phyloP scores from a whole-genome alignment of 148 eudicot species.

The Diospyros kaki region DNA sequence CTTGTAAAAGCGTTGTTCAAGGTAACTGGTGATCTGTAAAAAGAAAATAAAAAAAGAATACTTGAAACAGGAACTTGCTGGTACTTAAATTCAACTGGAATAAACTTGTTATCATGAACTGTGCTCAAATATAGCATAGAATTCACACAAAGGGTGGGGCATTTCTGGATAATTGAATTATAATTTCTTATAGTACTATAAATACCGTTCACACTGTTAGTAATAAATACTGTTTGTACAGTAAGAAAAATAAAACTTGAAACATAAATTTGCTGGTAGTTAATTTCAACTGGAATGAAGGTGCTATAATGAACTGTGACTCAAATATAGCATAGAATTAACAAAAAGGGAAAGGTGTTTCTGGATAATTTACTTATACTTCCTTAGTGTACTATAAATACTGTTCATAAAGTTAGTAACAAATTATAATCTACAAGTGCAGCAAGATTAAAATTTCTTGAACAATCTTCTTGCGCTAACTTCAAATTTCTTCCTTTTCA shows the following conservation, averaged over 20 bases:
- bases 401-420: not conserved
- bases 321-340: not conserved
- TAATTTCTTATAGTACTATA: too few species aligned
- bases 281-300: not conserved
- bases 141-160: too few species aligned
- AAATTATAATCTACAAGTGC: not conserved
- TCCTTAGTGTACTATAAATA: not conserved
- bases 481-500: not conserved
- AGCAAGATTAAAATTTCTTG: not conserved
- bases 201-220: too few species aligned
- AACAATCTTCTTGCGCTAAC: conserved; percentile 3
- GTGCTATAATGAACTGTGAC: not conserved
- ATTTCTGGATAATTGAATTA: too few species aligned
- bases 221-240: too few species aligned
- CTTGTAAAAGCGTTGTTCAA: conserved; percentile 84
- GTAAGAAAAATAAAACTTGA: not conserved
- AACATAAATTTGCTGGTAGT: not conserved
- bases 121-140: too few species aligned
- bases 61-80: conserved; percentile 2
- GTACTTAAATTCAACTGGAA: not conserved
- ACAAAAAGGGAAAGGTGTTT: not conserved
- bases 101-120: not conserved
- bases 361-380: not conserved
- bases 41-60: not conserved
- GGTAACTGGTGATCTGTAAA: conserved; percentile 65